These are phyloP conservation scores for Circinella minor DNA, from an alignment of 371 early-diverging fungal genomes.

Conservation along the genomic window DNA sequence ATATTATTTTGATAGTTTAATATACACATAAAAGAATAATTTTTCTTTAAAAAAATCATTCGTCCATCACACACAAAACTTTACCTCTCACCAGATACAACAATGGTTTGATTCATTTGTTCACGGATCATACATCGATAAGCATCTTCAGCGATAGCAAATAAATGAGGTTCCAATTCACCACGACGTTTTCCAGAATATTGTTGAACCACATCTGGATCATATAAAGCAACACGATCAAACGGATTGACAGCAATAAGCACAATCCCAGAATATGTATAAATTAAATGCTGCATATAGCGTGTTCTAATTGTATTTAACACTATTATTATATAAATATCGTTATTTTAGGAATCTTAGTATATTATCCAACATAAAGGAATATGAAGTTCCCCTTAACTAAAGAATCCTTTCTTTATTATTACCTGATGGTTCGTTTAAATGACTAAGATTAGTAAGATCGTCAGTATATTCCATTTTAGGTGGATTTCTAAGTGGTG, in stretches of 20 bases:
- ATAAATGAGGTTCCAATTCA: slow-evolving; percentile 97
- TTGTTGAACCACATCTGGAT: slow-evolving; percentile 82
- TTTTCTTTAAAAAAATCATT: background rate
- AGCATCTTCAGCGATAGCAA: slow-evolving; percentile 96
- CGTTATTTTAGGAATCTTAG: background rate
- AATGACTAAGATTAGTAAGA: slow-evolving; percentile 88
- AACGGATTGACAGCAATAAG: slow-evolving; percentile 99
- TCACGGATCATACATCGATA: slow-evolving; percentile 91
- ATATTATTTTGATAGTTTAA: background rate
- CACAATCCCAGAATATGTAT: slow-evolving; percentile 99
- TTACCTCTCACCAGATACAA: slow-evolving; percentile 95
- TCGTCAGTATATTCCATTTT: slow-evolving; percentile 90
- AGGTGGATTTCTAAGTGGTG: slow-evolving; percentile 91
- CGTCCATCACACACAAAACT: slow-evolving; percentile 2
- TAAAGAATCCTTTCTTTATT: background rate
- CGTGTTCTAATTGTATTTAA: slow-evolving; percentile 88
- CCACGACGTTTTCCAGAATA: slow-evolving; percentile 91
- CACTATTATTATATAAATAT: slow-evolving; percentile 43
- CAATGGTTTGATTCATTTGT: slow-evolving; percentile 92
- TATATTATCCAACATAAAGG: background rate
- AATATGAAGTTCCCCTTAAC: background rate
- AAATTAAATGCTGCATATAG: slow-evolving; percentile 90
- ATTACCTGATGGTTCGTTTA: slow-evolving; percentile 90
- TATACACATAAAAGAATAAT: too few relatives aligned
- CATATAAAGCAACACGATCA: slow-evolving; percentile 85